Evolutionary conservation across 116 monocot species (phyloP), one percentile per base, ranked within the genome.

Genomic region (Iris pallida): DNA sequence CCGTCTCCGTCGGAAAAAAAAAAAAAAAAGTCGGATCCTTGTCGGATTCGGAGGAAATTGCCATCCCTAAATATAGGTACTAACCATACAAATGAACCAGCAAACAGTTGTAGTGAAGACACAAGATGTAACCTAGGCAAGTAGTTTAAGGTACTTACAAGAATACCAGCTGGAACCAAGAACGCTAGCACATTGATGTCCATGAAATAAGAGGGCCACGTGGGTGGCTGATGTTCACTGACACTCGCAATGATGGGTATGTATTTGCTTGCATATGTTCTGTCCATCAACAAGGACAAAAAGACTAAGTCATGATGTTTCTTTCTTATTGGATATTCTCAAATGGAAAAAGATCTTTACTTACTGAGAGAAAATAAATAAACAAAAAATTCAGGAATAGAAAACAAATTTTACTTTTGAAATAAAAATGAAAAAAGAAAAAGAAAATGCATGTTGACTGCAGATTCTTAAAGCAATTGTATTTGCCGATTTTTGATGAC

Each of bases 191-290:
- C 89, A 76, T 92, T 96, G 72, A 96, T 89, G 60, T 96, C 96
- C 92, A 92, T 96, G 71, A 96, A 96, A 89, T 96, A 96, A 11
- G 96, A 96, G 19, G 96, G 96, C 96, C 96, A 96, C 9, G 96
- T 96, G 55, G 96, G 96, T 45, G 96, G 96, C 67, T 96, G 96
- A 82, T 96, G 96, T 73, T 96, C 96, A 74, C 96, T 96, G 47
- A 96, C 96, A 79, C 96, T 96, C 12, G 96, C 96, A 75, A 96
- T 96, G 47, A 96, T 96, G 47, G 96, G 96, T 69, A 96, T 96
- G 76, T 96, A 96, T 71, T 96, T 96, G 96, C 92, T 96, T 79
- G 96, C 96, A 76, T 96, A 96, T 46, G 96, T 96, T 69, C 96
- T 96, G 92, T 75, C 17, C 43, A 85, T 7, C 52, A 44, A 54